Base-by-base conservation (phyloP, 2,329 filamentous ascomycete genomes). In the Fusarium fracticaudum region DNA sequence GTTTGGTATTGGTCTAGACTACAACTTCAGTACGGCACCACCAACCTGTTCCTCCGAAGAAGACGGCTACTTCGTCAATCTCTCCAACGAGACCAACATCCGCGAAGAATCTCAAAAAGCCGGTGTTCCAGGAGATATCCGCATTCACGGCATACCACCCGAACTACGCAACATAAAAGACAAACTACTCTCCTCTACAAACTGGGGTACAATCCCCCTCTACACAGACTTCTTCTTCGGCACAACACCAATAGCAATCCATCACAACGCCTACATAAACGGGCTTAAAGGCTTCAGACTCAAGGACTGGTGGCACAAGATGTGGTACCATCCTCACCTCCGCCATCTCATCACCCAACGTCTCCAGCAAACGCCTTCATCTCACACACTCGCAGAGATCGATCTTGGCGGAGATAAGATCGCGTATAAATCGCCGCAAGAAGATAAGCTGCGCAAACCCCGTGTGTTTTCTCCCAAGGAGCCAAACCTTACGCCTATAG, bases 181-280 rank as follows among this genome's bases (percentile, higher is more conserved):
- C 43, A 48, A 55, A 17, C 57, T 76, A 9, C 70, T 79, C 17
- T 63, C 62, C 1, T 60, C 64, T 6, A 53, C 77, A 11, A 45
- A 76, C n/a, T 83, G 82, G 82, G 79, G 76, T n/a, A 53, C 79
- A 1, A 50, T 79, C 6, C 77, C 81, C 5, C 79, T 83, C 2
- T 84, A 83, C 76, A 81, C 82, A 8, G 81, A 83, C 66, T 81
- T 83, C 58, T 82, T 78, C 76, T 82, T 82, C 24, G 82, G 82
- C 37, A 76, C 76, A 24, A 78, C 80, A 3, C 82, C 82, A 33
- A 78, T 83, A 20, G 82, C 80, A 14, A 82, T 83, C 53, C 81
- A 83, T 59, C 82, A 83, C 65, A 81, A 83, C 72, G 81, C 81
- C n/a, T 82, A 81, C 75, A 65, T 80, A 35, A 66, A 76, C 18